Conservation (phyloP, 306 rosid species). For the Ochetophila trinervis region DNA sequence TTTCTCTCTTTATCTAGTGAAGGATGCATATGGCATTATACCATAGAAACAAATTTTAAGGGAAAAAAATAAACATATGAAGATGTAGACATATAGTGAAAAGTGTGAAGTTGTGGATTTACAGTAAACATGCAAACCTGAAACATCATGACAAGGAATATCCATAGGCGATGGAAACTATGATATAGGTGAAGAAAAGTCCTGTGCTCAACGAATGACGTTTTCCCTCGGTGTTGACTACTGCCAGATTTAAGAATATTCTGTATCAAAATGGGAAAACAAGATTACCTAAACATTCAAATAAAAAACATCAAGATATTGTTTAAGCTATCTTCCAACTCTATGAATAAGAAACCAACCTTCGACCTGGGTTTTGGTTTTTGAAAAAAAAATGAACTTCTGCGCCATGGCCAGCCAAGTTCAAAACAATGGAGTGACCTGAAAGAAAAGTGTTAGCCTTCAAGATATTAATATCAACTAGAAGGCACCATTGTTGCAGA, state of each 20-base stretch:
- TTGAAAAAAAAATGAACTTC: constrained; percentile 51
- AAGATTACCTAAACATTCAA: not conserved
- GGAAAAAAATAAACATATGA: no score
- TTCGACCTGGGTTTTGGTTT: constrained; percentile 67
- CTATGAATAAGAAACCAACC: constrained; percentile 39
- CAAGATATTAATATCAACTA: not conserved
- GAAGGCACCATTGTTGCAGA: not conserved
- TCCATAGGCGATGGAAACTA: constrained; percentile 93
- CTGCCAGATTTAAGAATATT: constrained; percentile 46
- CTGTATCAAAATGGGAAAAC: constrained; percentile 34
- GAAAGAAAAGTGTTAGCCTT: constrained; percentile 25
- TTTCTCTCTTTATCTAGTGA: no score
- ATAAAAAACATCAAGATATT: not conserved
- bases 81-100: not conserved
- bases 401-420: constrained; percentile 96
- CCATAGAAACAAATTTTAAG: no score
- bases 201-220: constrained; percentile 96
- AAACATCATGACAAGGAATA: constrained; percentile 95
- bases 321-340: not conserved
- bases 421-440: constrained; percentile 90
- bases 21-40: no score
- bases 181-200: constrained; percentile 93
- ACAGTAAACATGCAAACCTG: constrained; percentile 53
- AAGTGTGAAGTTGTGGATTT: not conserved
- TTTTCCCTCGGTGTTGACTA: constrained; percentile 68